These are phyloP conservation scores for Prillingera fragicola DNA, from an alignment of 1,284 basidiomycete genomes.

Conservation along the genomic window DNA sequence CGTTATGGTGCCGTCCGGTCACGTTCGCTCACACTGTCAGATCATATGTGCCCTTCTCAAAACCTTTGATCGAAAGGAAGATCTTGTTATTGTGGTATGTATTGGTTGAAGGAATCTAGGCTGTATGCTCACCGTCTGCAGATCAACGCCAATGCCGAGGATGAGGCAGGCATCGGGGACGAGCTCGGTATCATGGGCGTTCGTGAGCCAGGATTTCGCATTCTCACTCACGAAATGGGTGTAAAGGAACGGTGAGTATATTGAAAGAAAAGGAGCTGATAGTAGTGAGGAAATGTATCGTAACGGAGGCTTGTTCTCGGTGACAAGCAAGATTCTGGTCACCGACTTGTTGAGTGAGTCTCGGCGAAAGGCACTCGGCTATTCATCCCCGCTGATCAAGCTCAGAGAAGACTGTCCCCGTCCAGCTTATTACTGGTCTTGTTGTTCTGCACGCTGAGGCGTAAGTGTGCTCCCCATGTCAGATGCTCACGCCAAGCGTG, in stretches of 20 bases:
- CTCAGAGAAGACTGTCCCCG: conserved; percentile 65
- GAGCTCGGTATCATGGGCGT: conserved; percentile 89
- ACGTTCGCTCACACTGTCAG: conserved; percentile 30
- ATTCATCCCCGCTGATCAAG: not conserved
- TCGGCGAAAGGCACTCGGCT: too few species aligned
- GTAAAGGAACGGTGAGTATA: conserved; percentile 70
- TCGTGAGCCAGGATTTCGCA: conserved; percentile 73
- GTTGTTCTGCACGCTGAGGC: conserved; percentile 89
- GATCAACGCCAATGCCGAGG: conserved; percentile 72
- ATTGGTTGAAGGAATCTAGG: not conserved
- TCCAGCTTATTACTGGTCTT: conserved; percentile 80
- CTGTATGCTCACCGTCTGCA: conserved; percentile 10
- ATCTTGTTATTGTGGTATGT: conserved; percentile 70
- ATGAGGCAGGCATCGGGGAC: conserved; percentile 85
- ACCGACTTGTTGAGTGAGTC: conserved; percentile 80
- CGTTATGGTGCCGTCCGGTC: not conserved
- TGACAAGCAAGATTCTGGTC: conserved; percentile 89
- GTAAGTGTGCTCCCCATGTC: conserved; percentile 49
- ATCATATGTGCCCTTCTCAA: conserved; percentile 80
- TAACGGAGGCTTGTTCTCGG: conserved; percentile 79
- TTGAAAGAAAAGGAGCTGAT: not conserved
- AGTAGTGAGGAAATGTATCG: conserved; percentile 76
- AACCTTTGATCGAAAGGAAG: conserved; percentile 84
- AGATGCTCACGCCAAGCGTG: conserved; percentile 54
- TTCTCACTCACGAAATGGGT: conserved; percentile 76